phyloP scores from a whole-genome alignment of 2,329 filamentous ascomycete genomes.

The Sporothrix curviconia region DNA sequence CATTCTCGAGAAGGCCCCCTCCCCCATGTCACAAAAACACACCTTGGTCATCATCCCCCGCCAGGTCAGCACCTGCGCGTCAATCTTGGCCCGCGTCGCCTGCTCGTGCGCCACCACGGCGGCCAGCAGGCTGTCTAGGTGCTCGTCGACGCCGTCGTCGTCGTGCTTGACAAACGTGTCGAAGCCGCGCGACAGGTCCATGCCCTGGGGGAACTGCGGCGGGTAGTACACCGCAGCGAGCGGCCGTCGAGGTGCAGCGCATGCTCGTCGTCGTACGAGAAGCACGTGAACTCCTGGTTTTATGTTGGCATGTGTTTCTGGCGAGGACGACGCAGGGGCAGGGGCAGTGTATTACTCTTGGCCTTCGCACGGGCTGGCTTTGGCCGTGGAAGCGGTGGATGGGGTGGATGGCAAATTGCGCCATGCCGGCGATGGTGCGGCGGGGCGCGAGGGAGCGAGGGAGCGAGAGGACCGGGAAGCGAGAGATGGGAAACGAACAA shows the following conservation, averaged over 20 bases:
- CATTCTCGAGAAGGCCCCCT: too few relatives aligned
- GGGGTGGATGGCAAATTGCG: constrained; percentile 47
- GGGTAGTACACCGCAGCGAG: constrained; percentile 82
- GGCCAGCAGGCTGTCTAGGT: constrained; percentile 75
- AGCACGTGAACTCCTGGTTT: constrained; percentile 83
- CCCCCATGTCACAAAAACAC: background rate
- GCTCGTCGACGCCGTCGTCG: constrained; percentile 67
- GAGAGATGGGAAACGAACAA: too few relatives aligned
- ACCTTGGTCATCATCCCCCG: constrained; percentile 98
- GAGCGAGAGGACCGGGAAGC: too few relatives aligned
- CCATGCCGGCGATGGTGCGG: constrained; percentile 4
- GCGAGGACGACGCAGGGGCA: background rate
- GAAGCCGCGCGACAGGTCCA: constrained; percentile 72
- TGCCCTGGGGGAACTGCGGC: constrained; percentile 53
- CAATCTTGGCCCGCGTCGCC: constrained; percentile 57
- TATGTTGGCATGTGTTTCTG: background rate
- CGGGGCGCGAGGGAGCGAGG: background rate
- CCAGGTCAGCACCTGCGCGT: constrained; percentile 84
- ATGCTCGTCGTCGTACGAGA: constrained; percentile 86
- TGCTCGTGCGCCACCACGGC: constrained; percentile 70
- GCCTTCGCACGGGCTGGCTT: constrained; percentile 66
- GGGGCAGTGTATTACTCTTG: constrained; percentile 47
- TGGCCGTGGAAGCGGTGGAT: constrained; percentile 59
- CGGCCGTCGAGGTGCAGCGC: constrained; percentile 68
- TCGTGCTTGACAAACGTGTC: constrained; percentile 78